phyloP scores from a whole-genome alignment of 2,329 filamentous ascomycete genomes.

The Madurella fahalii region DNA sequence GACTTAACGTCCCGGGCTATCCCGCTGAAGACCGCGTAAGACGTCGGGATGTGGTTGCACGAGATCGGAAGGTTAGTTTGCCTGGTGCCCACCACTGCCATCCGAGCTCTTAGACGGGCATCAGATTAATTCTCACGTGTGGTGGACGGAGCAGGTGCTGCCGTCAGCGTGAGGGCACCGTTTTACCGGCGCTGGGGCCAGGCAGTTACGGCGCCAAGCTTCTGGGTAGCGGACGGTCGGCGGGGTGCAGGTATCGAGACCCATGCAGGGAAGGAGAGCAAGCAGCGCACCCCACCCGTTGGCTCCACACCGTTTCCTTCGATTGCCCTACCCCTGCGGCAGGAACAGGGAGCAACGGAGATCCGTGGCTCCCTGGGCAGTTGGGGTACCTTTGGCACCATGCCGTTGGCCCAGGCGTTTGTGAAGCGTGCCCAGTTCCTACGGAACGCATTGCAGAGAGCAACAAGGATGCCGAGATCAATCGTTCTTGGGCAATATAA shows the following conservation, averaged over 20 bases:
- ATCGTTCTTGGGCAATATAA: slow-evolving; percentile 22
- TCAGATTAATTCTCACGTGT: not conserved
- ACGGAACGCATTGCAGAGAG: slow-evolving; percentile 19
- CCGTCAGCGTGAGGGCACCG: not conserved
- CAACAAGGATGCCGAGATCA: slow-evolving; percentile 21
- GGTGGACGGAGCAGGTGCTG: slow-evolving; percentile 2
- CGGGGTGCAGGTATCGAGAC: slow-evolving; percentile 20
- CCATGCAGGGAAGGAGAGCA: slow-evolving; percentile 6
- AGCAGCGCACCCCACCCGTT: slow-evolving; percentile 12
- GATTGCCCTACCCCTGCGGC: slow-evolving; percentile 13
- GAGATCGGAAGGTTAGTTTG: too few relatives aligned
- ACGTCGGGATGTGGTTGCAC: too few relatives aligned
- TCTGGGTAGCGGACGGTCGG: slow-evolving; percentile 2
- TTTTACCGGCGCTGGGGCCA: not conserved
- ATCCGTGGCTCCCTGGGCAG: slow-evolving; percentile 13
- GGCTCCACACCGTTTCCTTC: slow-evolving; percentile 17
- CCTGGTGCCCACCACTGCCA: not conserved
- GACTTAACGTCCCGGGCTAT: not conserved
- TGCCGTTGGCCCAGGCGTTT: slow-evolving; percentile 9
- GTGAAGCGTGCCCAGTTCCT: not conserved
- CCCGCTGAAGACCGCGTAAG: too few relatives aligned
- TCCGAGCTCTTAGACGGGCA: not conserved
- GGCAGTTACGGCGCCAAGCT: slow-evolving; percentile 10
- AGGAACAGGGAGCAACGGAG: slow-evolving; percentile 5
- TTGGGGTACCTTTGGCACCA: slow-evolving; percentile 11